Base-by-base conservation (phyloP, 176 grass and related monocot genomes). In the Avena eriantha region DNA sequence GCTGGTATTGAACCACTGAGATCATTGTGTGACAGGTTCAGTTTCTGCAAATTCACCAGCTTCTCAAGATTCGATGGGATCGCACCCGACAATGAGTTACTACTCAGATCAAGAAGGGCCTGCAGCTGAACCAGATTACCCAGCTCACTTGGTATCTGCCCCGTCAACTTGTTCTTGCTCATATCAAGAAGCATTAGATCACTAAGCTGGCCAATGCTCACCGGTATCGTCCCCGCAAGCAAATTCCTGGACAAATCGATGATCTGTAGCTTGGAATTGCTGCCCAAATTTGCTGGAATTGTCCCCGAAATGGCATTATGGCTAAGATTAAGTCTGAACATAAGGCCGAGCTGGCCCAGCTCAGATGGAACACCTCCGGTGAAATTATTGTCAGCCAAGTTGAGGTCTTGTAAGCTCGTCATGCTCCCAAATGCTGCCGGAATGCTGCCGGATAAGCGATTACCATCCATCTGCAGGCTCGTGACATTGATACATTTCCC, bases 101-200 rank as follows among this genome's bases (percentile, higher is more conserved):
- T 93, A 60, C 97, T 99, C 83, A 99, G 60, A 93, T 99, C 97
- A 82, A 99, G 90, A 67, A 99, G 54, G 5, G 29, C 91, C 73
- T 96, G 94, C 56, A 99, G 66, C 66, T 68, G 48, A 53, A 21
- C 17, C 72, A 99, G 85, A 65, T 99, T 94, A 10, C 97, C 92
- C 0, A 99, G 70, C 83, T 99, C 75, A 76, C 13, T 23, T 65
- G 97, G 92, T 88, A 96, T 99, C 45, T 76, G 68, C 41, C 94
- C 97, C 14, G 83, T 93, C 41, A 98, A 57, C 24, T 77, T 72
- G 56, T 98, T 98, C 77, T 91, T 88, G 88, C 86, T 92, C 75
- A 98, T 58, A 91, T 95, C 96, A 54, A 98, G 86, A 77, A 69
- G 82, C n/a, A 35, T 35, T 26, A 98, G 86, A 48, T 7, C 4